phyloP scores from a whole-genome alignment of 225 moss, liverwort and hornwort species.

The Polytrichum formosum region DNA sequence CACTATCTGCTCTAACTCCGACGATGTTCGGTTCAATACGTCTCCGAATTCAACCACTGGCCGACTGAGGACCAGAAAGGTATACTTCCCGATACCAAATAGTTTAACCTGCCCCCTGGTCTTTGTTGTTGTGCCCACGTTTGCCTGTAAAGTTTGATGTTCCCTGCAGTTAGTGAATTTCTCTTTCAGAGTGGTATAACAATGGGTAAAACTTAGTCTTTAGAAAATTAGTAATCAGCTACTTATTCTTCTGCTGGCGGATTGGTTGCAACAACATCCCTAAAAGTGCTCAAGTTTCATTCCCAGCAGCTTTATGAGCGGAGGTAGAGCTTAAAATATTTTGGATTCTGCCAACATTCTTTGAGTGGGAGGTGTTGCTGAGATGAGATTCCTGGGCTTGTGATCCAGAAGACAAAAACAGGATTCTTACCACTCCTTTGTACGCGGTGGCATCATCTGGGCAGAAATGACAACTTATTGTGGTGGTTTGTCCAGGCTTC shows the following conservation, averaged over 20 bases:
- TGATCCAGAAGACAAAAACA: background rate
- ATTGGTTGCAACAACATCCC: no score
- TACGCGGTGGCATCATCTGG: conserved; percentile 83
- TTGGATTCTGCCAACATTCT: no score
- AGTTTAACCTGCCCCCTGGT: conserved; percentile 56
- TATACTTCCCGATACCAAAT: conserved; percentile 89
- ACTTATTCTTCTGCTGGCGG: no score
- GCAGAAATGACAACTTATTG: conserved; percentile 74
- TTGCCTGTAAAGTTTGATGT: conserved; percentile 62
- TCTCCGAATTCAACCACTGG: conserved; percentile 73
- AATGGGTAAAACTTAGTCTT: no score
- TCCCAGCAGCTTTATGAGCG: no score
- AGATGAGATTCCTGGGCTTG: no score
- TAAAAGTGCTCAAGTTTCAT: no score
- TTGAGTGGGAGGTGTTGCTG: no score
- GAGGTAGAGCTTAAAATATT: no score
- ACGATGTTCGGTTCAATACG: conserved; percentile 68
- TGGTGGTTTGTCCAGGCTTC: conserved; percentile 59
- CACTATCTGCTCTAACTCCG: conserved; percentile 73
- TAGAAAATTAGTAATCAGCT: no score
- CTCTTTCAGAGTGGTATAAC: conserved; percentile 21
- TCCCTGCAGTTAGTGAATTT: conserved; percentile 34
- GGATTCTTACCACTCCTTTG: conserved; percentile 44
- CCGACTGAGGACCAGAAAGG: conserved; percentile 63
- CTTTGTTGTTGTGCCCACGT: conserved; percentile 78